These are phyloP conservation scores for Blastobotrys chiropterorum DNA, from an alignment of 805 yeast species.

Conservation along the genomic window DNA sequence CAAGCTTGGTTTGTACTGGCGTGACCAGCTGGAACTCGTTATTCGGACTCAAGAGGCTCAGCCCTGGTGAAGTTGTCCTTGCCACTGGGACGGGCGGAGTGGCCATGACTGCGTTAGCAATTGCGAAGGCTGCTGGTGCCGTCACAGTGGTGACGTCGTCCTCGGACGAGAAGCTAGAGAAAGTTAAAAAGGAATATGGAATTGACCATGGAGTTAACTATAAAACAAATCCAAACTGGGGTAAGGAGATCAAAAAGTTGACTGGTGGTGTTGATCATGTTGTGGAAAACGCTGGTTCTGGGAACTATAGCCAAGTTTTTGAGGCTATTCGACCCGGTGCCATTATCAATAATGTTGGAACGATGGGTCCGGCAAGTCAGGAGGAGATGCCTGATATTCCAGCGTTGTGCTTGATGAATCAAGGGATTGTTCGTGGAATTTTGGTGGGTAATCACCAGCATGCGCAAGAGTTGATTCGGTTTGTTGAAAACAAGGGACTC, in stretches of 20 bases:
- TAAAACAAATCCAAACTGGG: slow-evolving; percentile 9
- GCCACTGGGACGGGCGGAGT: slow-evolving; percentile 14
- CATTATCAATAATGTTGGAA: slow-evolving; percentile 5
- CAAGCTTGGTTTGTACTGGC: slow-evolving; percentile 11
- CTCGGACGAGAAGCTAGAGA: slow-evolving; percentile 10
- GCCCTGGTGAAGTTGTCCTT: slow-evolving; percentile 10
- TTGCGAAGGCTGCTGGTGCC: slow-evolving; percentile 14
- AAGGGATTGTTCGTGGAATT: slow-evolving; percentile 8
- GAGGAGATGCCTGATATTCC: slow-evolving; percentile 8
- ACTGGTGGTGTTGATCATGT: slow-evolving; percentile 12
- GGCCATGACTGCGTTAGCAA: slow-evolving; percentile 7
- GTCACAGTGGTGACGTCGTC: slow-evolving; percentile 10
- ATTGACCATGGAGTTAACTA: slow-evolving; percentile 10
- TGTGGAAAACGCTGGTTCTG: slow-evolving; percentile 12
- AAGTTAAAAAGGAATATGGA: slow-evolving; percentile 4
- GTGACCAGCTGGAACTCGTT: slow-evolving; percentile 12
- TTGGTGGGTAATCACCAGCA: slow-evolving; percentile 4
- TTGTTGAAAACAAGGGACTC: slow-evolving; percentile 2
- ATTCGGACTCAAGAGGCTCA: slow-evolving; percentile 5
- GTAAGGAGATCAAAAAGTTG: slow-evolving; percentile 6
- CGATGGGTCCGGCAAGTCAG: slow-evolving; percentile 8
- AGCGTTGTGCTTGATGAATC: not conserved
- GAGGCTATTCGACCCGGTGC: slow-evolving; percentile 6
- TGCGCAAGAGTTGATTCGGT: slow-evolving; percentile 6
- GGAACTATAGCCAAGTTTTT: slow-evolving; percentile 9